Conservation (phyloP, 495 filamentous ascomycete species). For the Talaromyces trachyspermus region DNA sequence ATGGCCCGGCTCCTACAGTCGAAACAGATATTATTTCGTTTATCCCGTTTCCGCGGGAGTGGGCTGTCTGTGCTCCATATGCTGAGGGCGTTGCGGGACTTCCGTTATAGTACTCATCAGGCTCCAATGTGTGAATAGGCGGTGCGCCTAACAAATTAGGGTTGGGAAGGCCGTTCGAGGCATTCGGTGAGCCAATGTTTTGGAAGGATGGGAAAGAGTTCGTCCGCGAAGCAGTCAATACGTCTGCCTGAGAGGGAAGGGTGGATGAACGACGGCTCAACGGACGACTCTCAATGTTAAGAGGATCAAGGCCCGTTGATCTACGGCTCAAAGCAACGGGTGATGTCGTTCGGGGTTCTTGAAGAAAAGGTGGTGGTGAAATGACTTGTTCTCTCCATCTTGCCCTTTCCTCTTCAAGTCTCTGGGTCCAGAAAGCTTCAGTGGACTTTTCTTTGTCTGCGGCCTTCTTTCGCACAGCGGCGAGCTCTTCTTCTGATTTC, state of each 20-base stretch:
- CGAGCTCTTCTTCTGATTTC: conserved; percentile 56
- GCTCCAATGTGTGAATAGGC: conserved; percentile 49
- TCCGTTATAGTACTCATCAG: conserved; percentile 61
- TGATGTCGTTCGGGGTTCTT: conserved; percentile 42
- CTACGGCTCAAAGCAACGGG: conserved; percentile 40
- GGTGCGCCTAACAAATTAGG: conserved; percentile 43
- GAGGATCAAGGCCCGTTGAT: conserved; percentile 35
- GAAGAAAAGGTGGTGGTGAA: conserved; percentile 27
- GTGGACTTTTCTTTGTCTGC: conserved; percentile 62
- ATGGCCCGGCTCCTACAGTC: conserved; percentile 81
- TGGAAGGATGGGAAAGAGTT: conserved; percentile 36
- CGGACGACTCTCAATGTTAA: conserved; percentile 32
- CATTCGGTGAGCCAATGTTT: conserved; percentile 26
- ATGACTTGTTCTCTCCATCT: conserved; percentile 62
- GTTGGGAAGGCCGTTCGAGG: conserved; percentile 22
- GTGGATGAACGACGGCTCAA: conserved; percentile 42
- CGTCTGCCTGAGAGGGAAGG: conserved; percentile 30
- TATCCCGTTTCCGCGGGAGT: conserved; percentile 46
- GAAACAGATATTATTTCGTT: conserved; percentile 87
- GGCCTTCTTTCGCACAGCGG: conserved; percentile 52
- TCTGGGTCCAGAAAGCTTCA: conserved; percentile 53
- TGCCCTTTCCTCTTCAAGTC: conserved; percentile 63
- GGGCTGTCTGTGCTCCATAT: conserved; percentile 29
- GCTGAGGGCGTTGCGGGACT: conserved; percentile 57
- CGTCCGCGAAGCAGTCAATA: conserved; percentile 33